These are phyloP conservation scores for Leishmania amazonensis DNA, from an alignment of 208 protist genomes.

Conservation along the genomic window DNA sequence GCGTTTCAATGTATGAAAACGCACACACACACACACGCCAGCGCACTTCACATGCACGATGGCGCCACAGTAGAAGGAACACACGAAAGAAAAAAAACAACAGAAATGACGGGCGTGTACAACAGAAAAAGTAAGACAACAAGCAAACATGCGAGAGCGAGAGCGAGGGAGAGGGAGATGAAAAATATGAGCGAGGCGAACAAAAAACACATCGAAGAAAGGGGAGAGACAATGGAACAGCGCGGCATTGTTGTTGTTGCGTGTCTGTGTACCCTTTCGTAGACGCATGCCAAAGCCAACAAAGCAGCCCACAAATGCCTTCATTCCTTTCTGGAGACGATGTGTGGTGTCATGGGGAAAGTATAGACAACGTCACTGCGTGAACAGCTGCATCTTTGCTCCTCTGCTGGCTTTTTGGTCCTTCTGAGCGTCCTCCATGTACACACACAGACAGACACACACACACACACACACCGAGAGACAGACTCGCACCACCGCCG, in stretches of 20 bases:
- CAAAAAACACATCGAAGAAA: not conserved
- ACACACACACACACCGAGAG: not conserved
- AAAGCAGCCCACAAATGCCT: not conserved
- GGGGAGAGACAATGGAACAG: not conserved
- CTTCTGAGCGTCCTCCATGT: not conserved
- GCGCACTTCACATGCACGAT: slow-evolving; percentile 5
- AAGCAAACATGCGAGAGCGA: not conserved
- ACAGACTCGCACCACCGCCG: not conserved
- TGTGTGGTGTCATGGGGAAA: not conserved
- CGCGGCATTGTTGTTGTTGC: not conserved
- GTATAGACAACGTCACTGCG: not conserved
- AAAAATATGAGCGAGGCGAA: slow-evolving; percentile 15
- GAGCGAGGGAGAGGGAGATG: not conserved
- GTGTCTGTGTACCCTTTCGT: not conserved
- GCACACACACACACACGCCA: not conserved
- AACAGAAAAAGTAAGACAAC: slow-evolving; percentile 16
- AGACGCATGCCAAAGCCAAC: not conserved
- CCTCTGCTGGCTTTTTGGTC: not conserved
- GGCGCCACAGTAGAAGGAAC: slow-evolving; percentile 9
- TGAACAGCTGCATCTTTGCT: not conserved
- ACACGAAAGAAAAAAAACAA: not conserved
- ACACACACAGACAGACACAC: not conserved
- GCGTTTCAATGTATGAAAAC: not conserved
- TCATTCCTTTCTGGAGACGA: not conserved
- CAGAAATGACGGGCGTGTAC: not conserved